Conservation (phyloP, 1,284 basidiomycete genomes). For the Fomitopsis betulina region DNA sequence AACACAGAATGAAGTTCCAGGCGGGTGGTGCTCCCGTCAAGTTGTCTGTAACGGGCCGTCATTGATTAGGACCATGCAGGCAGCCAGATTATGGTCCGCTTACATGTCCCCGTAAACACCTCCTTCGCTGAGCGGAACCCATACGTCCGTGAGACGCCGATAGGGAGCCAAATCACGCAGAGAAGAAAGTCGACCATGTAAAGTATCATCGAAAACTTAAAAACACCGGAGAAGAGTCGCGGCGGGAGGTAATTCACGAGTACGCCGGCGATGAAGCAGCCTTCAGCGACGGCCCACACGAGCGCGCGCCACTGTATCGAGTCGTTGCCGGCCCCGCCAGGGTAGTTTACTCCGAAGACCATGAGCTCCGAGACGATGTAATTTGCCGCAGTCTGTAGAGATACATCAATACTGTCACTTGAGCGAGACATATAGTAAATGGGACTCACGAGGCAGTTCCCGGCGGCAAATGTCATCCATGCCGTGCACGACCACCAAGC, state of each 20-base stretch:
- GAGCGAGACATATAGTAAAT: background rate
- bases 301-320: slow-evolving; percentile 82
- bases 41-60: slow-evolving; percentile 52
- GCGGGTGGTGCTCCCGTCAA: slow-evolving; percentile 79
- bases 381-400: slow-evolving; percentile 69
- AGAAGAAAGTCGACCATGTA: slow-evolving; percentile 83
- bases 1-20: slow-evolving; percentile 85
- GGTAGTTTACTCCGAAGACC: slow-evolving; percentile 77
- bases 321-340: slow-evolving; percentile 63
- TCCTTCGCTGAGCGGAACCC: slow-evolving; percentile 77
- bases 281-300: slow-evolving; percentile 78
- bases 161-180: slow-evolving; percentile 84
- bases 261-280: slow-evolving; percentile 60
- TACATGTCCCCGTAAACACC: slow-evolving; percentile 79
- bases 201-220: slow-evolving; percentile 67
- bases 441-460: slow-evolving; percentile 69
- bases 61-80: background rate
- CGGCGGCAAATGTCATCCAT: slow-evolving; percentile 86
- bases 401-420: background rate
- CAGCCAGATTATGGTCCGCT: slow-evolving; percentile 19
- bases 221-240: slow-evolving; percentile 63
- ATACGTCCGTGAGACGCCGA: slow-evolving; percentile 78
- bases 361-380: slow-evolving; percentile 77
- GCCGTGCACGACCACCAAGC: slow-evolving; percentile 88
- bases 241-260: slow-evolving; percentile 82